Evolutionary conservation across 352 stramenopile genomes (phyloP).

Genomic region (Phytopythium cucurbitacearum): DNA sequence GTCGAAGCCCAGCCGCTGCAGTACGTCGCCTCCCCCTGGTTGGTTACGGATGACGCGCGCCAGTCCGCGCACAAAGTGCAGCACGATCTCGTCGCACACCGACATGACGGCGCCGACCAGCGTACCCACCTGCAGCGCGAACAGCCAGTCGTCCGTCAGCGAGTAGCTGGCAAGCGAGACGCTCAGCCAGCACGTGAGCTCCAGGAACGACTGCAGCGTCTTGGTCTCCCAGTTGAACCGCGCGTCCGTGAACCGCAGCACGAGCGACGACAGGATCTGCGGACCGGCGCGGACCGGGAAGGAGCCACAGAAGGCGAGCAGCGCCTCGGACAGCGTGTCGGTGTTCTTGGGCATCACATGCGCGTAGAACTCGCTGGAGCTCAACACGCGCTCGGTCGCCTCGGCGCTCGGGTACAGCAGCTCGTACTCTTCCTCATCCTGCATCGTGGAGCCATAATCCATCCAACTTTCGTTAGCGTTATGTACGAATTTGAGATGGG

Average conservation of each 20-base stretch:
- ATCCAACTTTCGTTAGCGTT: too few relatives aligned
- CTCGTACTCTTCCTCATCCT: slow-evolving; percentile 37
- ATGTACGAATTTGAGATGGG: too few relatives aligned
- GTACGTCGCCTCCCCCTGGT: slow-evolving; percentile 42
- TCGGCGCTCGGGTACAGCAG: slow-evolving; percentile 44
- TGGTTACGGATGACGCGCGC: slow-evolving; percentile 72
- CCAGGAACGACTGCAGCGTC: slow-evolving; percentile 82
- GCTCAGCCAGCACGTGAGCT: slow-evolving; percentile 66
- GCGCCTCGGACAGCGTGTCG: slow-evolving; percentile 44
- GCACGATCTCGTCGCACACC: slow-evolving; percentile 69
- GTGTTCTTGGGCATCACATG: slow-evolving; percentile 40
- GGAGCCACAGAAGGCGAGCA: slow-evolving; percentile 59
- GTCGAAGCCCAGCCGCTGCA: slow-evolving; percentile 66
- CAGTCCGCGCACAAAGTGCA: slow-evolving; percentile 60
- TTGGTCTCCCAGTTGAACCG: slow-evolving; percentile 81
- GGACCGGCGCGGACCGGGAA: slow-evolving; percentile 48
- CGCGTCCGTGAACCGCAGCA: slow-evolving; percentile 65
- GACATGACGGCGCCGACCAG: slow-evolving; percentile 80
- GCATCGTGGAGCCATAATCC: too few relatives aligned
- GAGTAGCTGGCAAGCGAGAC: slow-evolving; percentile 63
- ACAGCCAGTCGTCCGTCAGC: slow-evolving; percentile 49
- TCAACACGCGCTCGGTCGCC: slow-evolving; percentile 40
- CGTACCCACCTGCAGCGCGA: slow-evolving; percentile 63
- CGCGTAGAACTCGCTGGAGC: slow-evolving; percentile 45
- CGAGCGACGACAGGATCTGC: slow-evolving; percentile 37